These are phyloP conservation scores for Davidsoniella neocaledoniae DNA, from an alignment of 2,329 filamentous ascomycete genomes.

Conservation along the genomic window DNA sequence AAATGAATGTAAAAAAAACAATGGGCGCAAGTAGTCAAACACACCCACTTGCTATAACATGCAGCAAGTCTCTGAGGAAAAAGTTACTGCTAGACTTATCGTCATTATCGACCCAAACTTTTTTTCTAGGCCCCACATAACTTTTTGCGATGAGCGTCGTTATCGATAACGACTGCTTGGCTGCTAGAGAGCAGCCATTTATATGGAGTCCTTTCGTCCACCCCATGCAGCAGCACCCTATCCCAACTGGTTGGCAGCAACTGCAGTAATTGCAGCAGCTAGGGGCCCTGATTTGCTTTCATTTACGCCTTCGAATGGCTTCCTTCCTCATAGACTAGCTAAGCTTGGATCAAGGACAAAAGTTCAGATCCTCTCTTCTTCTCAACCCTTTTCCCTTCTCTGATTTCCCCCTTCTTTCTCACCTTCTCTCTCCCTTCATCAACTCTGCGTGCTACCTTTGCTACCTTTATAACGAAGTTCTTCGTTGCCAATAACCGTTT, in stretches of 20 bases:
- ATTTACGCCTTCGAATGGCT: conserved; percentile 4
- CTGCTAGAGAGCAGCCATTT: too few relatives aligned
- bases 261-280: background rate
- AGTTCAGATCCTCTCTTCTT: conserved; percentile 1
- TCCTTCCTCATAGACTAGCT: conserved; percentile 2
- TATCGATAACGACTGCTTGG: background rate
- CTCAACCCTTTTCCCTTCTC: background rate
- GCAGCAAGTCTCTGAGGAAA: background rate
- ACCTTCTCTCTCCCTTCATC: background rate
- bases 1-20: background rate
- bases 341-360: conserved; percentile 6
- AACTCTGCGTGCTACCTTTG: background rate
- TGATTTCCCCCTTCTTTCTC: conserved; percentile 3
- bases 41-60: background rate
- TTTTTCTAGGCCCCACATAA: background rate
- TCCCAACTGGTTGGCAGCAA: background rate
- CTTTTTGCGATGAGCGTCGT: background rate
- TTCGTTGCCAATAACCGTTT: background rate
- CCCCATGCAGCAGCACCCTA: background rate
- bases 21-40: conserved; percentile 1
- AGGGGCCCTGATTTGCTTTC: too few relatives aligned
- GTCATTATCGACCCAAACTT: background rate
- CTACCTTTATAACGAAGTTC: background rate
- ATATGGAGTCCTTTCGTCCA: too few relatives aligned
- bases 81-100: conserved; percentile 1